Base-by-base conservation (phyloP, 179 eudicot species). In the Nepenthes alata region DNA sequence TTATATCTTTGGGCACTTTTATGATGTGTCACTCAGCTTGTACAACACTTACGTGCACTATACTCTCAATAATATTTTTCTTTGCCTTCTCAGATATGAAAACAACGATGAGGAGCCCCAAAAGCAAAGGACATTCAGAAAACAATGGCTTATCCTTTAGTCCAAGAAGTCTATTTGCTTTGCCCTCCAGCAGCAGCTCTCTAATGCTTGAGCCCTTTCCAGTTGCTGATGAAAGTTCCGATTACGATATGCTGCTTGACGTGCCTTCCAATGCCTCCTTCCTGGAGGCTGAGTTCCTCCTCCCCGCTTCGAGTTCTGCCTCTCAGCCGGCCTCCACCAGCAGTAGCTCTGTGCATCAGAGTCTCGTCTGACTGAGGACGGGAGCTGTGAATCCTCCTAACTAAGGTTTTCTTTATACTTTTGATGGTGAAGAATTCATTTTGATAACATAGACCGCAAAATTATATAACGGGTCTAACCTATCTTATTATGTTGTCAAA, bases 211-310 rank as follows among this genome's bases (percentile, higher is more conserved):
- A 81, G 54, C 73, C 91, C 67, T 77, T 77, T 59, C 81, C 77
- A 16, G 70, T 58, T 44, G 83, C 66, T 49, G 85, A 81, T 69
- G 87, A 83, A 59, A 77, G 67, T 77, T 70, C 82, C 15, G 98
- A 89, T 53, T 87, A 93, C 72, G 98, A 89, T 66, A 62, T 93
- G 66, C 78, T 93, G 53, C 83, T 93, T 49, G 87, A 89, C 58
- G 78, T 93, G 48, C 96, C 95, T 45, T 81, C 80, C 14, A 80
- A 83, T 55, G 76, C 85, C 47, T 83, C 81, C 51, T 93, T 86
- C 69, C 95, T 95, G 4, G 83, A 86, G 73, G 98, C 98, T 2
- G 98, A 93, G 80, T 88, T 93, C 62, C 85, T 89, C 44, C 70
- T 67, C 57, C 96, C 95, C 8, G 47, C 66, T 56, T 72, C 86